Conservation (phyloP, 352 stramenopile genomes). For the Pythium phragmitis region DNA sequence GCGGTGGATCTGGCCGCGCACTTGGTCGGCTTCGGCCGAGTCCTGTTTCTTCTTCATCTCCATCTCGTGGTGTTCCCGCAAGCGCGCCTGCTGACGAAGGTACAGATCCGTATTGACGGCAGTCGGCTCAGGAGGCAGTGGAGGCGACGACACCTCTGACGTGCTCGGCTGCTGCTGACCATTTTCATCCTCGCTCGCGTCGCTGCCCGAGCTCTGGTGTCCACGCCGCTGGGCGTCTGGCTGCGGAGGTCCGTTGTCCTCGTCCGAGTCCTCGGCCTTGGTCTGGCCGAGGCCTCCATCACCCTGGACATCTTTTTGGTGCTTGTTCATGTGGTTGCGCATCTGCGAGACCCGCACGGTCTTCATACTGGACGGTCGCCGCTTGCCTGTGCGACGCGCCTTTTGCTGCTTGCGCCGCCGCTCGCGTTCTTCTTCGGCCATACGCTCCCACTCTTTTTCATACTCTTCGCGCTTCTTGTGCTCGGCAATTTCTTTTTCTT, state of each 20-base stretch:
- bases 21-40: slow-evolving; percentile 73
- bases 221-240: slow-evolving; percentile 46
- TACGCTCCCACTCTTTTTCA: slow-evolving; percentile 88
- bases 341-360: slow-evolving; percentile 82
- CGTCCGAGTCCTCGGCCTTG: slow-evolving; percentile 27
- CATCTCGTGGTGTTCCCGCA: slow-evolving; percentile 79
- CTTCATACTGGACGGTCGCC: slow-evolving; percentile 80
- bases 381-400: slow-evolving; percentile 54
- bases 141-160: slow-evolving; percentile 34
- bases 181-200: slow-evolving; percentile 29
- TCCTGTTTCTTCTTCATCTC: slow-evolving; percentile 82
- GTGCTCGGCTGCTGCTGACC: slow-evolving; percentile 24
- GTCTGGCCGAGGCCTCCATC: slow-evolving; percentile 4
- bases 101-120: slow-evolving; percentile 77
- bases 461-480: slow-evolving; percentile 82
- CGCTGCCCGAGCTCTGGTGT: slow-evolving; percentile 58
- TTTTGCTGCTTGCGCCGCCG: slow-evolving; percentile 81
- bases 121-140: slow-evolving; percentile 68
- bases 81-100: slow-evolving; percentile 73
- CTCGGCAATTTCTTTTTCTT: slow-evolving; percentile 70
- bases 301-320: slow-evolving; percentile 39
- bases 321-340: slow-evolving; percentile 77
- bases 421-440: slow-evolving; percentile 84
- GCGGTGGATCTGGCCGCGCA: slow-evolving; percentile 74
- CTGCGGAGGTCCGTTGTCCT: slow-evolving; percentile 36